Base-by-base conservation (phyloP, 768 basidiomycete genomes). In the Mrakia gelida region DNA sequence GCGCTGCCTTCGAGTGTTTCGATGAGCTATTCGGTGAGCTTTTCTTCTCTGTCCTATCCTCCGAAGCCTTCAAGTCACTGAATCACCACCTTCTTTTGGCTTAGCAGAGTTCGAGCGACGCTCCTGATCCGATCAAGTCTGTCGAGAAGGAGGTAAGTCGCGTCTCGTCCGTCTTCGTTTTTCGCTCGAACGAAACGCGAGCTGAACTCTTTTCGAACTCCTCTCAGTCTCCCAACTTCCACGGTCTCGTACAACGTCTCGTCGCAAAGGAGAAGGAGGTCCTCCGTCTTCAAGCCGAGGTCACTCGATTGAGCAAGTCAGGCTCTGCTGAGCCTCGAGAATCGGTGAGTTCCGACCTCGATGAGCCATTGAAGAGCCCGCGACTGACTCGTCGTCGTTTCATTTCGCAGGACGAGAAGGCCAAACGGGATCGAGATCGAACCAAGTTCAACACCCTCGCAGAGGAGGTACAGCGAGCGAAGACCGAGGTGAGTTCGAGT, bases 211-310 rank as follows among this genome's bases (percentile, higher is more conserved):
- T 30, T 30, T 32, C 18, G 11, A 2, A 28, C n/a, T 67, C 65
- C 28, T 7, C 0, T 52, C 61, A 71, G 72, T 59, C 72, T 61
- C 85, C 91, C 88, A 90, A 88, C 80, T 87, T 91, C 76, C 88
- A 89, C 79, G 92, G 92, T 1, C 82, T 95, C 28, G 89, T 94
- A 13, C 92, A 93, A 81, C 89, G 92, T 15, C 86, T 95, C 23
- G 88, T 91, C 4, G 88, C 90, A 82, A 94, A 94, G 83, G 94
- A 97, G 85, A 93, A 92, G 81, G 89, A 94, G 83, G 92, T 93
- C 1, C 82, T 89, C 2, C 89, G 90, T 75, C 87, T 95, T 1
- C 90, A 91, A 82, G 87, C 87, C 5, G 91, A 94, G 81, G 84
- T 95, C 28, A 91, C 90, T 75, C 86, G 87, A 26, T 84, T 90